These are phyloP conservation scores for Leishmania turanica DNA, from an alignment of 208 protist species.

Conservation along the genomic window DNA sequence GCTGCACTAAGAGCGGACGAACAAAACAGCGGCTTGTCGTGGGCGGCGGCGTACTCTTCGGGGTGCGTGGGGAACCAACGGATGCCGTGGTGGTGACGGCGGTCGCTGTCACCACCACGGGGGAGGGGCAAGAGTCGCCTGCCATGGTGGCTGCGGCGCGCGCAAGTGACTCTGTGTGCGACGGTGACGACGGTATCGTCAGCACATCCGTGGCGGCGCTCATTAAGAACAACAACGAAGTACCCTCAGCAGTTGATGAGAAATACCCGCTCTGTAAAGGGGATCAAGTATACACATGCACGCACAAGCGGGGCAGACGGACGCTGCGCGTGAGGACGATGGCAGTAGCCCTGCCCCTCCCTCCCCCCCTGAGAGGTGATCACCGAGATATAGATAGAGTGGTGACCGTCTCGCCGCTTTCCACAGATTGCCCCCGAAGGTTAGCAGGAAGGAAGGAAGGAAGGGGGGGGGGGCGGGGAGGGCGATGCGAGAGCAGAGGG, in stretches of 20 bases:
- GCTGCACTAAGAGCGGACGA: conserved; percentile 17
- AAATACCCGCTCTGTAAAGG: neutral
- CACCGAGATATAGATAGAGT: neutral
- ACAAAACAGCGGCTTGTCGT: conserved; percentile 16
- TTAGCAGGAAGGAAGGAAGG: neutral
- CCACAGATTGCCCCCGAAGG: neutral
- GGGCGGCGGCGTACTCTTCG: conserved; percentile 9
- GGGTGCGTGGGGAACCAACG: conserved; percentile 10
- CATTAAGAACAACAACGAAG: neutral
- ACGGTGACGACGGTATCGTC: conserved; percentile 1
- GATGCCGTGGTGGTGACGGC: neutral
- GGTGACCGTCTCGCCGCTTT: neutral
- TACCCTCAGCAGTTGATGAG: neutral
- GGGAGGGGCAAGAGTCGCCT: neutral
- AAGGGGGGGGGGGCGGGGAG: neutral
- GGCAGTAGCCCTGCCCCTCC: neutral
- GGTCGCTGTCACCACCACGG: neutral
- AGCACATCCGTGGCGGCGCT: neutral
- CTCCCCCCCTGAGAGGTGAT: neutral
- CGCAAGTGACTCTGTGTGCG: neutral
- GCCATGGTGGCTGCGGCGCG: neutral
- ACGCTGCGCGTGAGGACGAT: neutral
- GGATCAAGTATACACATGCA: neutral
- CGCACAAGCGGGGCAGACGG: neutral
- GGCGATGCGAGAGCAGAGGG: neutral